These are phyloP conservation scores for Picochlorum sp. DNA, from an alignment of 139 green algal species.

Conservation along the genomic window DNA sequence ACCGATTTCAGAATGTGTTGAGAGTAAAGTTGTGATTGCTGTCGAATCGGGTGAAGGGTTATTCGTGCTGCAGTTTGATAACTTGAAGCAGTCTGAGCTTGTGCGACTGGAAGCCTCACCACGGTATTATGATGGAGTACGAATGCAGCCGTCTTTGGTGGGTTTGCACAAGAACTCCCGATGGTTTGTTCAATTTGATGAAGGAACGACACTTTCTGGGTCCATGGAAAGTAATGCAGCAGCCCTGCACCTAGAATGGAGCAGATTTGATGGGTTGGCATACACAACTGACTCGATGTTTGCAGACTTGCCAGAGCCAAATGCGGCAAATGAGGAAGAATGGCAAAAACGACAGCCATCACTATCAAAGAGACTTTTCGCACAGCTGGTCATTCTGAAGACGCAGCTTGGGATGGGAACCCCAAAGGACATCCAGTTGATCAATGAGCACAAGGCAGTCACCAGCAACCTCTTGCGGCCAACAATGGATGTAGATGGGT, in stretches of 20 bases:
- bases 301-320: conserved; percentile 57
- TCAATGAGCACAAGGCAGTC: conserved; percentile 8
- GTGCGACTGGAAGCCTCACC: too few species aligned
- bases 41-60: too few species aligned
- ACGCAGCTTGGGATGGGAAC: conserved; percentile 25
- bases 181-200: background rate
- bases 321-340: conserved; percentile 19
- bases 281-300: conserved; percentile 33
- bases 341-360: conserved; percentile 11
- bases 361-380: conserved; percentile 9
- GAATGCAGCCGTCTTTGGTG: too few species aligned
- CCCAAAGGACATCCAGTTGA: conserved; percentile 6
- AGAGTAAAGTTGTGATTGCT: too few species aligned
- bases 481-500: conserved; percentile 29
- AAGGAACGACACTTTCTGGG: background rate
- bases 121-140: too few species aligned
- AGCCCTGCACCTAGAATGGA: conserved; percentile 38
- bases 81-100: too few species aligned
- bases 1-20: too few species aligned
- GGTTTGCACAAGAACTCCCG: too few species aligned
- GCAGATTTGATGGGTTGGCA: conserved; percentile 62
- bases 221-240: background rate
- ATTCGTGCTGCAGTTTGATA: too few species aligned
- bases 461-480: conserved; percentile 26
- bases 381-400: conserved; percentile 43